Evolutionary conservation across 2,329 filamentous ascomycete species (phyloP), one percentile per base, ranked within the genome.

Genomic region (Trichoderma koningii): DNA sequence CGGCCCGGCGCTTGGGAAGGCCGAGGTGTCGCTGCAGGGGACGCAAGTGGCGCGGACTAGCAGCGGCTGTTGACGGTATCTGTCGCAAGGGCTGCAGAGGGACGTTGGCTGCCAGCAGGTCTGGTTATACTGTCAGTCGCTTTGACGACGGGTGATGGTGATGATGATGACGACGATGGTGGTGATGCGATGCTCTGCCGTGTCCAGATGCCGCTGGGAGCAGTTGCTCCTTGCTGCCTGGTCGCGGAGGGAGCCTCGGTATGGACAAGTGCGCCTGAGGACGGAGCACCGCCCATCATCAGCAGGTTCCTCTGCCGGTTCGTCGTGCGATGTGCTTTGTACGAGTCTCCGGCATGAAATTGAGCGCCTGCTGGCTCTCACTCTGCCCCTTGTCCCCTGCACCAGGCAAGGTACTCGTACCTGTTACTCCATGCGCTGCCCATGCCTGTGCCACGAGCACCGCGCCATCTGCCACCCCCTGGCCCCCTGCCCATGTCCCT

Each of bases 21-120:
- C 34, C 34, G 34, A 55, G 38, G n/a, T 15, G 51, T 41, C 9
- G 53, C 53, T 17, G 41, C 9, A 56, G 42, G 21, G 53, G 38
- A 55, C 34, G 53, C 53, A 44, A 55, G 53, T 55, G 34, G 53
- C 53, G 53, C 19, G 38, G 42, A 23, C 51, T 38, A 38, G 51
- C 28, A 38, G 28, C 28, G 19, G 17, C 26, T n/a, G 48, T 12
- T 26, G 23, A 51, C 26, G 23, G 48, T 7, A n/a, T 30, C 30
- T 30, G 30, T 30, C n/a, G 47, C 14, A 7, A 6, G 42, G 42
- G 42, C 42, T 45, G 47, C 30, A 30, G 30, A 30, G 30, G 30
- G 30, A 30, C 9, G 30, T 9, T 9, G 30, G 9, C 2, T 30
- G 30, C 30, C 30, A 30, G 30, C 30, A 9, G 9, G 30, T 30